Evolutionary conservation across 345 rosid species (phyloP), one percentile per base, ranked within the genome.

Genomic region (Theobroma cacao): DNA sequence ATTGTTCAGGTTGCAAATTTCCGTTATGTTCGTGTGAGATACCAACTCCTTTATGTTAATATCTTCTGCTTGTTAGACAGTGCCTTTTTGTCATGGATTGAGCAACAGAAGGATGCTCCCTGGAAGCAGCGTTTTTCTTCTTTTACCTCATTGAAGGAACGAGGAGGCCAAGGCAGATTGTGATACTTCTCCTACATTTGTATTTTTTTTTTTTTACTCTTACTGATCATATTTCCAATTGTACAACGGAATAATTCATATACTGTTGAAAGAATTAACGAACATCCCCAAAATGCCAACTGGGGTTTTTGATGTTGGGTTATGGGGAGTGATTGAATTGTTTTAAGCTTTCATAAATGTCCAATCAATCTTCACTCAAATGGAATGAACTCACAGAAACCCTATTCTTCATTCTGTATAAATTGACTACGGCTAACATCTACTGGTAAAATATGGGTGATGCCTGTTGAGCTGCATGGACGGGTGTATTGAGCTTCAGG

Each of bases 21-120:
- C 85, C 89, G 94, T 40, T 92, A 91, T 40, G 81, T 93, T 59
- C 98, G 95, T 0, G 97, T 93, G 75, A 89, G 89, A 75, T 91
- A 96, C 87, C 99, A 93, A 78, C 91, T 96, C 62, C 93, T 91
- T 17, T 95, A 95, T 58, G 96, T 92, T 78, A 95, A 93, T 80
- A 76, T 89, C 58, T 96, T 96, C 86, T 93, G 98, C 89, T 83
- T 95, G 78, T 72, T 96, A 77, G 98, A 96, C 90, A 92, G 95
- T 47, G 92, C 92, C 41, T 93, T 96, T 66, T 82, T 93, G 79
- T 91, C 98, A 11, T 93, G 96, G 97, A 65, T 92, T 10, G 98
- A 93, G 71, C 99, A 96, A 83, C 99, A 96, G 77, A 87, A 96
- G 61, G 97, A 92, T 76, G 98, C 99, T 15, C 86, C 97, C n/a